phyloP scores from a whole-genome alignment of 352 stramenopile species.

The Globisporangium middletonii region DNA sequence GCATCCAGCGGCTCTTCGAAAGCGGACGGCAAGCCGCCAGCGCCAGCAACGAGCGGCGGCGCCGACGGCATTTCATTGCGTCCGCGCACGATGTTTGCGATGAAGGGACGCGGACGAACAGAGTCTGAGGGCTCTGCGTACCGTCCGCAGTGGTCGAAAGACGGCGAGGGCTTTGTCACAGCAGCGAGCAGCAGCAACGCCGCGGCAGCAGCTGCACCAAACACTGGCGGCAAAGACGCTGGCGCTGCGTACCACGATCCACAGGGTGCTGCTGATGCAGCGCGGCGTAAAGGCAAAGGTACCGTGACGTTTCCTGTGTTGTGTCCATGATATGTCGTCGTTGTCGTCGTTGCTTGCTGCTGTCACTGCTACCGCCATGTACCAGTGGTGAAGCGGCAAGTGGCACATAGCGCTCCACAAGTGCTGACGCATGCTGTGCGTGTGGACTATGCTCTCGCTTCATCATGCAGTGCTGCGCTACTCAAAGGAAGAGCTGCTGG shows the following conservation, averaged over 20 bases:
- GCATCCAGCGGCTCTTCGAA: not conserved
- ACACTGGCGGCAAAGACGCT: slow-evolving; percentile 16
- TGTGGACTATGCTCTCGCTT: not conserved
- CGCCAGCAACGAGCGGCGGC: slow-evolving; percentile 5
- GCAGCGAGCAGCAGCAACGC: slow-evolving; percentile 12
- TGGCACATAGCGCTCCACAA: not conserved
- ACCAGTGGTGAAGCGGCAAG: not conserved
- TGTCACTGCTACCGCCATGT: not conserved
- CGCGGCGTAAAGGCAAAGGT: slow-evolving; percentile 74
- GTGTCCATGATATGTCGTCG: slow-evolving; percentile 4
- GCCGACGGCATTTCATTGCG: slow-evolving; percentile 59
- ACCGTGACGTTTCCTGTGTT: not conserved
- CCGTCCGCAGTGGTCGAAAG: slow-evolving; percentile 82
- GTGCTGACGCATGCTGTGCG: too few relatives aligned
- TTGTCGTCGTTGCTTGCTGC: not conserved
- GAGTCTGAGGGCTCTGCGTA: slow-evolving; percentile 68
- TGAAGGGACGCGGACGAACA: slow-evolving; percentile 71
- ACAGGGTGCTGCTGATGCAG: slow-evolving; percentile 18
- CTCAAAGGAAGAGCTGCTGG: slow-evolving; percentile 72
- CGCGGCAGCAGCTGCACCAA: slow-evolving; percentile 5
- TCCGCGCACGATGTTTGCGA: slow-evolving; percentile 87
- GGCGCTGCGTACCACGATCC: slow-evolving; percentile 16
- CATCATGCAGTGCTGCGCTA: slow-evolving; percentile 55
- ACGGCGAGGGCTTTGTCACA: slow-evolving; percentile 79
- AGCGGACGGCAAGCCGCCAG: slow-evolving; percentile 7